A percentile compares a stretch with the other conserved stretches of the same genome.
Conservation (phyloP, 2,329 filamentous ascomycete species). For the Nigrospora oryzae region DNA sequence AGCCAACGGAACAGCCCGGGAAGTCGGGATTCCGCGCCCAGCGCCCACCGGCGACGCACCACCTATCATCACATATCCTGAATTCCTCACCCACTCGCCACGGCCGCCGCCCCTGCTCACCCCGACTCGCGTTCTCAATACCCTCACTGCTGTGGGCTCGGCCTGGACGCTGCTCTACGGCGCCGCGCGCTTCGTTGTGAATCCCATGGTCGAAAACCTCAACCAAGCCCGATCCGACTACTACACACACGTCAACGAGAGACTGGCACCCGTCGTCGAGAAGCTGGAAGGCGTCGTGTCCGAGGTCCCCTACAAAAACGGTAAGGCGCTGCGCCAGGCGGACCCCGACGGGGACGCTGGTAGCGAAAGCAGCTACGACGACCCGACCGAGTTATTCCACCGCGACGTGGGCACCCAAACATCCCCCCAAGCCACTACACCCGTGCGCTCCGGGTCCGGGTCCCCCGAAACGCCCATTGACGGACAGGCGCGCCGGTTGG, state of each 20-base stretch:
- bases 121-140: constrained; percentile 46
- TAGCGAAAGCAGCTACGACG: constrained; percentile 39
- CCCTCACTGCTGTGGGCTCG: constrained; percentile 48
- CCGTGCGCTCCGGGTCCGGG: constrained; percentile 12
- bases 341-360: constrained; percentile 15
- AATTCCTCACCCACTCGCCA: constrained; percentile 52
- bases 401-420: constrained; percentile 77
- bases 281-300: constrained; percentile 52
- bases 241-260: constrained; percentile 35
- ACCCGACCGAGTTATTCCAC: constrained; percentile 73
- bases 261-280: constrained; percentile 36
- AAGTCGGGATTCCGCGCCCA: too few relatives aligned
- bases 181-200: constrained; percentile 59
- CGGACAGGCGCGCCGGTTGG: constrained; percentile 32
- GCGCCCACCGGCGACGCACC: constrained; percentile 30
- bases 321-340: constrained; percentile 11
- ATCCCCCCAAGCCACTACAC: constrained; percentile 38
- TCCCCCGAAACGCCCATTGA: constrained; percentile 19
- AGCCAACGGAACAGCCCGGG: too few relatives aligned
- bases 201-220: constrained; percentile 49
- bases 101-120: constrained; percentile 56
- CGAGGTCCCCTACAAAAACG: constrained; percentile 40
- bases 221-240: constrained; percentile 44
- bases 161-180: constrained; percentile 61
- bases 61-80: constrained; percentile 62